phyloP scores from a whole-genome alignment of 345 rosid species.

The Brassica nigra region DNA sequence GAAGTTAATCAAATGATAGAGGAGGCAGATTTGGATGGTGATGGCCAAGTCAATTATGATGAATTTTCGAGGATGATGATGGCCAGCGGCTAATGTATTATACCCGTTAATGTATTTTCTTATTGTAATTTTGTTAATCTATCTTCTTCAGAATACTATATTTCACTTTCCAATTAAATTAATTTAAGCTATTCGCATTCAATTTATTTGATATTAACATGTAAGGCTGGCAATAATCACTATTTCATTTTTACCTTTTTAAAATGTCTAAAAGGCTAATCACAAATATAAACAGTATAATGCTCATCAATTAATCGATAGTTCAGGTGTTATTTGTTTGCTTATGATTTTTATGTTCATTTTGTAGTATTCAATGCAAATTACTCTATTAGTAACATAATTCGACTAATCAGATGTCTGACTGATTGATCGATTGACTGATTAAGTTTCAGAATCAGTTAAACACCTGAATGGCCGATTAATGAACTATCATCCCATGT shows the following conservation, averaged over 20 bases:
- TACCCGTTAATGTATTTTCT: slow-evolving; percentile 16
- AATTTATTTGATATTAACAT: background rate
- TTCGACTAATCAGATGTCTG: background rate
- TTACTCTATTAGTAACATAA: background rate
- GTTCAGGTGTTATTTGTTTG: background rate
- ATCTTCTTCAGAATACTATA: slow-evolving; percentile 11
- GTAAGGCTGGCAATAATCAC: background rate
- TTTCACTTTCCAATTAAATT: slow-evolving; percentile 13
- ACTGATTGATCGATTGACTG: background rate
- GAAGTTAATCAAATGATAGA: slow-evolving; percentile 86
- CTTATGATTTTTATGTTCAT: background rate
- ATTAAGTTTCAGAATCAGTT: background rate
- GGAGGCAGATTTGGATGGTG: slow-evolving; percentile 95
- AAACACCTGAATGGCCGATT: background rate
- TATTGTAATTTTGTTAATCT: background rate
- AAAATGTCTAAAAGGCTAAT: background rate
- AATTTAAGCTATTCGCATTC: background rate
- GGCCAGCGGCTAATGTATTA: slow-evolving; percentile 15
- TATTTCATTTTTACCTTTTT: background rate
- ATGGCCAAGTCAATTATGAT: slow-evolving; percentile 85
- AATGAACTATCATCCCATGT: background rate
- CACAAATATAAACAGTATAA: background rate
- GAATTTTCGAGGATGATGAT: slow-evolving; percentile 90
- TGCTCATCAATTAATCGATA: background rate
- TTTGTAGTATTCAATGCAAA: too few species aligned